These are phyloP conservation scores for Boechera retrofracta DNA, from an alignment of 345 rosid species.

Conservation along the genomic window DNA sequence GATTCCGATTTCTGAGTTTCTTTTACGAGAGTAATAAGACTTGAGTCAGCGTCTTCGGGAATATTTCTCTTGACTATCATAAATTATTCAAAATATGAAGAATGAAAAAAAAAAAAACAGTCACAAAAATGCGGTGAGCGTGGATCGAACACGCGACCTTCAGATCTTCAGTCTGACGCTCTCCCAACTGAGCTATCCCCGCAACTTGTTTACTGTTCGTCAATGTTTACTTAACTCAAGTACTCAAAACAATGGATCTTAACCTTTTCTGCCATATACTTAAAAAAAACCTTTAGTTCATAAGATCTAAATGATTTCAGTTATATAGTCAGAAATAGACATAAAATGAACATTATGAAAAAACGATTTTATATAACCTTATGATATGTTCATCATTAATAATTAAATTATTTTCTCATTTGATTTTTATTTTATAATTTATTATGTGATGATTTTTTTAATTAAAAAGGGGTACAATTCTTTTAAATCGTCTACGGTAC, in stretches of 20 bases:
- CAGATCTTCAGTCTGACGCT: constrained; percentile 88
- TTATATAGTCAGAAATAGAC: neutral
- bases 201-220: neutral
- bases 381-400: neutral
- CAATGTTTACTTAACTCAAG: neutral
- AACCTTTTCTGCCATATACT: neutral
- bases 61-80: neutral
- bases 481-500: neutral
- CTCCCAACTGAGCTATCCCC: constrained; percentile 99
- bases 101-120: neutral
- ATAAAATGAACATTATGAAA: neutral
- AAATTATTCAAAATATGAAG: neutral
- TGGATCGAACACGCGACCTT: constrained; percentile 78
- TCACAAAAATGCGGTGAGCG: constrained; percentile 60
- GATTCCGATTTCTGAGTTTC: neutral
- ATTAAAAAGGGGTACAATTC: neutral
- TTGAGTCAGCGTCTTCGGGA: neutral
- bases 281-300: neutral
- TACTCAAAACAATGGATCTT: neutral
- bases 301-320: neutral
- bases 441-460: neutral
- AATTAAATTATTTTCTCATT: neutral
- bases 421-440: neutral
- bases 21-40: neutral
- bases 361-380: neutral